Base-by-base conservation (phyloP, 768 basidiomycete species). In the Sistotremastrum niveocremeum region DNA sequence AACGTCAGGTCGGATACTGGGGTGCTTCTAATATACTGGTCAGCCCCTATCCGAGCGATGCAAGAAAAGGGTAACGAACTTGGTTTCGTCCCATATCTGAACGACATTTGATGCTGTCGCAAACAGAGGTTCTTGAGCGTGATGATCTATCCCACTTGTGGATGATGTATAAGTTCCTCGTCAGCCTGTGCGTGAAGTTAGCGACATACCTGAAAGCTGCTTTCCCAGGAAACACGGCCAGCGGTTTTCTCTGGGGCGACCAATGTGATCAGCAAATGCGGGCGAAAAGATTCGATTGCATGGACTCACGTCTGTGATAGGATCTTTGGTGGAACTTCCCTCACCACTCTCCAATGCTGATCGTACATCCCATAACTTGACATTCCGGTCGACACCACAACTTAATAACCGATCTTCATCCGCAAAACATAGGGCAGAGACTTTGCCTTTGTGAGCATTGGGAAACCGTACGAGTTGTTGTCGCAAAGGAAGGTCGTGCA, bases 11-110 rank as follows among this genome's bases (percentile, higher is more conserved):
- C 85, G 11, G 86, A 87, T 41, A 95, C 67, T 7, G 90, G 80
- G 2, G 85, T 77, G 46, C 80, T 88, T 70, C 87, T 89, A 31
- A 35, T 9, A 34, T n/a, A 36, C 31, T 47, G 31, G 48, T 47
- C 38, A 39, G 29, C 30, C 50, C 44, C 45, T 37, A 39, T 34
- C 41, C 37, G 32, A 46, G 8, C 37, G n/a, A 39, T 35, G 31
- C 37, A 34, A 11, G 6, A 10, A 32, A 4, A 9, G 8, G 5
- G 34, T 2, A 56, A 42, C 78, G n/a, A 46, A 89, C 86, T 89
- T 89, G 35, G 83, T 93, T 63, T 97, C 90, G 54, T 99, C 95
- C 95, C 95, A 99, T 53, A 99, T 73, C 60, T 98, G 94, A 5
- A 99, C 91, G 41, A 76, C 73, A 54, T 83, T 88, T 0, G 90